phyloP scores from a whole-genome alignment of 805 yeast species.

The Kuraishia cidri region DNA sequence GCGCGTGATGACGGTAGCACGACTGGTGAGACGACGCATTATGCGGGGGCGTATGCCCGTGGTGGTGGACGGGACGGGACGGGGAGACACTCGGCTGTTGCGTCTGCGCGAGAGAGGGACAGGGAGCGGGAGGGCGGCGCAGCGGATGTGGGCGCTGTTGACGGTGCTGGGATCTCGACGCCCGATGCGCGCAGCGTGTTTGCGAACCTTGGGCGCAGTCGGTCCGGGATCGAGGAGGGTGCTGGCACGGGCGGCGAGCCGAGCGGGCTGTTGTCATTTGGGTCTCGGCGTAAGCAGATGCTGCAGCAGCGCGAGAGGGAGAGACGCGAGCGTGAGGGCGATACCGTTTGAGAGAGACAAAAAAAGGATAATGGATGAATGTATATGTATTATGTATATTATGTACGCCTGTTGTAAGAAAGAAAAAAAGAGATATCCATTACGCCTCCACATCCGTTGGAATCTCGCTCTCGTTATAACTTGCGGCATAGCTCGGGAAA shows the following conservation, averaged over 20 bases:
- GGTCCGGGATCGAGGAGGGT: background rate
- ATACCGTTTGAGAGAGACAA: no score
- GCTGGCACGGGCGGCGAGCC: conserved; percentile 1
- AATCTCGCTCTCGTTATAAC: conserved; percentile 21
- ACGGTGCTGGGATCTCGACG: conserved; percentile 1
- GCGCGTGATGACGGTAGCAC: background rate
- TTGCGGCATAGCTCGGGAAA: conserved; percentile 19
- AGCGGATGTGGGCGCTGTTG: background rate
- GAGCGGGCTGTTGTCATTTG: conserved; percentile 2
- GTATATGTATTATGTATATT: no score
- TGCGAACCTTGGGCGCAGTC: conserved; percentile 1
- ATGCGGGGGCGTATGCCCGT: background rate
- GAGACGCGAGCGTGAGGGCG: no score
- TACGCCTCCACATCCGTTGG: conserved; percentile 10
- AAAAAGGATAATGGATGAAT: no score
- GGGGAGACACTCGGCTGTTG: background rate
- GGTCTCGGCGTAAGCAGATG: background rate
- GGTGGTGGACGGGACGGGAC: background rate
- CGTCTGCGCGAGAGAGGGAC: background rate
- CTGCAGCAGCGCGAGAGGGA: no score
- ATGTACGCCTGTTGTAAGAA: no score
- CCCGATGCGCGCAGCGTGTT: background rate
- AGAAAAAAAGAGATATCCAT: background rate
- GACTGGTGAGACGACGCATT: background rate
- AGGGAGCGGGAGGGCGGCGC: background rate